Conservation (phyloP, 2,329 filamentous ascomycete genomes). For the Fusarium guadeloupense region DNA sequence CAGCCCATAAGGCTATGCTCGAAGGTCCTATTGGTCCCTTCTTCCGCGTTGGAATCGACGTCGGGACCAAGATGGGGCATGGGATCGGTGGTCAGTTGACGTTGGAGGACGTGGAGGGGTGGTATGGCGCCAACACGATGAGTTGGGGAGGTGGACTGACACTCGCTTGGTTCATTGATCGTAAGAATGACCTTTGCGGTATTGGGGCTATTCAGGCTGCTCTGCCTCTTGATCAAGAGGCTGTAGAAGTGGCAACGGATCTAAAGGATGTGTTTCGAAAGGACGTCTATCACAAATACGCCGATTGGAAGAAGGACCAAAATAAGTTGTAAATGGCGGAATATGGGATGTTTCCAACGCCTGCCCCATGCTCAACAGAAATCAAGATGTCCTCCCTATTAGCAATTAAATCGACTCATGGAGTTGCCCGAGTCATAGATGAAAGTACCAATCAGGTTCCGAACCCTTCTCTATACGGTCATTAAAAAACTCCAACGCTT, state of each 20-base stretch:
- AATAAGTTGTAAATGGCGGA: background rate
- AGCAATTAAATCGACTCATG: no score
- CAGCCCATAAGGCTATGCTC: slow-evolving; percentile 43
- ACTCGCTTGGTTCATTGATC: slow-evolving; percentile 59
- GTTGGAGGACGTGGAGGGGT: slow-evolving; percentile 52
- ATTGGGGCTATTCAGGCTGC: slow-evolving; percentile 52
- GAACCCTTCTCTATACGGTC: no score
- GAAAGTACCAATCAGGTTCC: no score
- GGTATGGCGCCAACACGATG: slow-evolving; percentile 55
- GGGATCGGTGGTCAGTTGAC: slow-evolving; percentile 55
- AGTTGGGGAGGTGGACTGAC: slow-evolving; percentile 59
- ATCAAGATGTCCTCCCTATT: no score
- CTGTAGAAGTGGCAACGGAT: slow-evolving; percentile 19
- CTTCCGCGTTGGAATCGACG: slow-evolving; percentile 49
- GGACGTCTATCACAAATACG: slow-evolving; percentile 53
- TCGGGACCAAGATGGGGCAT: slow-evolving; percentile 48
- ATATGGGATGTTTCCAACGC: background rate
- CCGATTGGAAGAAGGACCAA: slow-evolving; percentile 15
- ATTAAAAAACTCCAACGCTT: no score
- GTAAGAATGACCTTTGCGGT: slow-evolving; percentile 56
- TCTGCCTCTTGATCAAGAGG: slow-evolving; percentile 45
- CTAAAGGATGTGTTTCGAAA: slow-evolving; percentile 55
- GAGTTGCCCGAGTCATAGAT: no score
- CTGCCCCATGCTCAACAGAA: no score
- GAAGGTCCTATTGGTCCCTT: slow-evolving; percentile 46